These are phyloP conservation scores for Euphrasia confusa DNA, from an alignment of 257 asterid species.

Conservation along the genomic window DNA sequence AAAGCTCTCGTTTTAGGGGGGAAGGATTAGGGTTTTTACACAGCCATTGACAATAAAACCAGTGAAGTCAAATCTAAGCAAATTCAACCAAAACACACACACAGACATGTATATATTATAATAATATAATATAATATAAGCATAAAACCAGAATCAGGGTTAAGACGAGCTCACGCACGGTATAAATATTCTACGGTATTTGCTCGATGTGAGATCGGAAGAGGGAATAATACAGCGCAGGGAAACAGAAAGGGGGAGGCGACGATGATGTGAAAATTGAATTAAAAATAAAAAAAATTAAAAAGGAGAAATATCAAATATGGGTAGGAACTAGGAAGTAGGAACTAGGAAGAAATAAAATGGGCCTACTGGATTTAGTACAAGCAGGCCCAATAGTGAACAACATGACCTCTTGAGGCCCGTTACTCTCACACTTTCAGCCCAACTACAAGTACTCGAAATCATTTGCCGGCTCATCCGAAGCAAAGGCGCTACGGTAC, in stretches of 20 bases:
- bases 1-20: not conserved
- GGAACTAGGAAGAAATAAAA: too few relatives aligned
- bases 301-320: not conserved
- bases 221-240: conserved; percentile 20
- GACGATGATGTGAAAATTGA: not conserved
- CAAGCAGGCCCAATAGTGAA: not conserved
- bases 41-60: conserved; percentile 7
- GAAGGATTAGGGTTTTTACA: not conserved
- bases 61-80: not conserved
- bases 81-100: not conserved
- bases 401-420: not conserved
- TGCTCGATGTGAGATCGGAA: not conserved
- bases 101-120: not conserved
- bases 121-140: not conserved
- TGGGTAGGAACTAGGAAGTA: too few relatives aligned
- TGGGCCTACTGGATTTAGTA: not conserved
- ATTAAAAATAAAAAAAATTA: too few relatives aligned
- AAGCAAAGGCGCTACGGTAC: not conserved
- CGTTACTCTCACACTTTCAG: not conserved
- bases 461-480: not conserved
- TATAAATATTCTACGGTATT: not conserved
- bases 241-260: not conserved
- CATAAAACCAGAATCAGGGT: not conserved
- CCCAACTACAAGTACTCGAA: not conserved
- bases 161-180: not conserved